Evolutionary conservation across 371 early-diverging fungal species (phyloP), one percentile per base, ranked within the genome.

Genomic region (Mucor saturninus): DNA sequence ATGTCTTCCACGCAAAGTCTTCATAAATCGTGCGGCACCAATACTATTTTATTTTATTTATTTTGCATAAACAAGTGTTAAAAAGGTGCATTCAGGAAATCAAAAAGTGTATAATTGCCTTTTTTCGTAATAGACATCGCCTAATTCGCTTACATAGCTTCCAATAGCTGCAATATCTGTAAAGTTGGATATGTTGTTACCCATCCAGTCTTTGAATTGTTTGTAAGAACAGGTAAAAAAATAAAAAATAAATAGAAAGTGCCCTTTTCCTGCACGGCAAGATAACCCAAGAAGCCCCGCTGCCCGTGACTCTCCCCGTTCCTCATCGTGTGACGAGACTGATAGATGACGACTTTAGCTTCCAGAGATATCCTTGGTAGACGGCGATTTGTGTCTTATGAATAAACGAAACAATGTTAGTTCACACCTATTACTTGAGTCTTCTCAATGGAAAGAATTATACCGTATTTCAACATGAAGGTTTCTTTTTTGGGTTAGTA

Each of bases 1-100:
- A 58, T 88, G 88, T 26, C 89, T 82, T 54, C 93, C 92, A 21
- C 92, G 82, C 64, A 96, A 90, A 2, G 96, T 95, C 75, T 96
- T 98, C 89, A 96, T 89, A 69, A 98, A 96, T 13, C 95, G 90
- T 29, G 94, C 92, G 60, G 89, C 91, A 30, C 97, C 93, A 49
- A 96, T 84, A 72, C 93, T 93, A 59, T 35, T 35, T 35, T 40
- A 59, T 54, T 50, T 29, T 31, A 40, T 31, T 6, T 55, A n/a
- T 6, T 46, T 57, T 32, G 38, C 5, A 38, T n/a, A 9, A 13
- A 29, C 2, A 9, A 39, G 14, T 28, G 43, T 43, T 13, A 56
- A 54, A 4, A 9, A 21, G 8, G 4, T 35, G 1, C 7, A 32
- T 9, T 35, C 5, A 54, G 0, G 9, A 42, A 6, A 13, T 38